Evolutionary conservation across 1,284 basidiomycete genomes (phyloP), one percentile per base, ranked within the genome.

Genomic region (Mrakiaceae sp.): DNA sequence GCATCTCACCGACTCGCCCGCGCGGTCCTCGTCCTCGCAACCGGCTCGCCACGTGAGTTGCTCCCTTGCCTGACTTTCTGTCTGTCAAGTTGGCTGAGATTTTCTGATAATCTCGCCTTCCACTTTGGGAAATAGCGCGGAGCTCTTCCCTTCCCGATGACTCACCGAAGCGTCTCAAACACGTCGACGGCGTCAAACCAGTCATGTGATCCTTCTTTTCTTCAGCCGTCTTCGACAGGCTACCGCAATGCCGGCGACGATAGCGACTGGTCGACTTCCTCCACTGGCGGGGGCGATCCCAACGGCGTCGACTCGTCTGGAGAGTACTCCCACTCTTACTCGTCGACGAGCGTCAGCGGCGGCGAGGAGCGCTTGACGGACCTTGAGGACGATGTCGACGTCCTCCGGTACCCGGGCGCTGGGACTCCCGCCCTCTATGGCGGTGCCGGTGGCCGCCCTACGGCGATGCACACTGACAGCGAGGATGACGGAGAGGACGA

Each of bases 221-320:
- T 61, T 27, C 60, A 52, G 40, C 11, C 27, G 27, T 27, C 27
- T 27, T 27, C 27, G 27, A 27, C 27, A 16, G 60, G 51, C 60
- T 61, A 61, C 48, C 60, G 60, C 43, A 27, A 42, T 12, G 14
- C 42, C n/a, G 50, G 43, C 9, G 60, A 61, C 40, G 50, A 40
- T 9, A 53, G 50, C 50, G 60, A 61, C 50, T 61, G 60, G 60
- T 53, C 50, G n/a, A 49, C 57, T 6, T 58, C 57, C 6, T 61
- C 60, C 3, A 51, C 60, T 9, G 57, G 57, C 5, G 60, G 54
- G 42, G 48, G 60, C 14, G 39, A 12, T 8, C 14, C 14, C 52
- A 27, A 53, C n/a, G 52, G 52, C 52, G 39, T 53, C 14, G 50
- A 61, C 8, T 53, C 50, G 11, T 39, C 50, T 10, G 60, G 60